Conservation (phyloP, 495 filamentous ascomycete species). For the Tuber magnatum region DNA sequence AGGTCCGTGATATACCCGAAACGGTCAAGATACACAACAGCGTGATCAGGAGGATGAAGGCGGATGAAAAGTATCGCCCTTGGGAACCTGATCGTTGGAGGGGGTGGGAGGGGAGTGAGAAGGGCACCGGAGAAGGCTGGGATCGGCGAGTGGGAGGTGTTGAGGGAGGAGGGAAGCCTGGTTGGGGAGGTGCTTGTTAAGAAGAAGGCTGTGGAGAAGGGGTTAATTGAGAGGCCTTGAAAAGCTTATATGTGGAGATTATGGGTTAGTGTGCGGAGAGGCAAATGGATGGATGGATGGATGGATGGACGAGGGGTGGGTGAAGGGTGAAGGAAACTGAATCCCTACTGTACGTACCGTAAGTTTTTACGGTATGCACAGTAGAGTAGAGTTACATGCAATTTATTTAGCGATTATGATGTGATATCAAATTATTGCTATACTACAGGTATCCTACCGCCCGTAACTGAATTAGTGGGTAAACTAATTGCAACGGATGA, state of each 20-base stretch:
- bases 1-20: slow-evolving; percentile 71
- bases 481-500: too few species aligned
- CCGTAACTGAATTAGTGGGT: not conserved
- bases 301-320: too few species aligned
- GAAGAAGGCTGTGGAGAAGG: not conserved
- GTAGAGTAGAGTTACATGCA: too few species aligned
- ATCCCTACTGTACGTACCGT: not conserved
- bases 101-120: slow-evolving; percentile 64
- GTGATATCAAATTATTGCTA: not conserved
- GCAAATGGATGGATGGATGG: not conserved
- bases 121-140: slow-evolving; percentile 55
- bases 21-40: slow-evolving; percentile 60
- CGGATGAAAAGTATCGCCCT: slow-evolving; percentile 59
- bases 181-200: slow-evolving; percentile 54
- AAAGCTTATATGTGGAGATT: not conserved
- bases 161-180: slow-evolving; percentile 55
- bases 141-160: slow-evolving; percentile 67
- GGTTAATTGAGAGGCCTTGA: not conserved
- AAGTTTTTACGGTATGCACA: too few species aligned
- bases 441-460: not conserved
- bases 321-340: not conserved
- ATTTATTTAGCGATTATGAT: not conserved
- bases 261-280: not conserved
- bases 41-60: slow-evolving; percentile 65
- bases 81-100: slow-evolving; percentile 76